Evolutionary conservation across 2,329 filamentous ascomycete genomes (phyloP).

Genomic region (Fusarium neocosmosporiellum): DNA sequence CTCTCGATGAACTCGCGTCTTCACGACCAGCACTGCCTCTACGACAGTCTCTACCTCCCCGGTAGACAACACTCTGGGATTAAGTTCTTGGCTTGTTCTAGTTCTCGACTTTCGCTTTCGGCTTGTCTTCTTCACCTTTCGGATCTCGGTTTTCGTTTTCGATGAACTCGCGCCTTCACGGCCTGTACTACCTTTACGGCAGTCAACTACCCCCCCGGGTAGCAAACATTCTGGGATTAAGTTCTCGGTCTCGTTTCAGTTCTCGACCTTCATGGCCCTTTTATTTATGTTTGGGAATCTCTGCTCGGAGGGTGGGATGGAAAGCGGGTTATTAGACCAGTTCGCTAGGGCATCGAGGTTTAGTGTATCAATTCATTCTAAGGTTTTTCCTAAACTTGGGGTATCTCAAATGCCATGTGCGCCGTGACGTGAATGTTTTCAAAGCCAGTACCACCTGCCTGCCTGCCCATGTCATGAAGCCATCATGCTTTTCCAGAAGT

Average conservation of each 20-base stretch:
- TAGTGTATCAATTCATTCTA: background rate
- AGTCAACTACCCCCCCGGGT: background rate
- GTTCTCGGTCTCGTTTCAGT: background rate
- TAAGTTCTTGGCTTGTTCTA: background rate
- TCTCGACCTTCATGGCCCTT: background rate
- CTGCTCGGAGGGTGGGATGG: background rate
- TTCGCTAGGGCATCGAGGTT: background rate
- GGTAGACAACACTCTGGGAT: background rate
- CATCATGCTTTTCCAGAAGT: background rate
- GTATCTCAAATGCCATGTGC: slow-evolving; percentile 37
- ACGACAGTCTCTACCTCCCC: background rate
- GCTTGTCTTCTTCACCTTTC: background rate
- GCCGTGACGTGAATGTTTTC: slow-evolving; percentile 12
- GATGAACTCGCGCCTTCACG: background rate
- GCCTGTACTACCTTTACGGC: background rate
- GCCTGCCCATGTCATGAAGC: background rate
- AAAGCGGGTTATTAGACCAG: background rate
- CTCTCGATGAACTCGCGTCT: background rate
- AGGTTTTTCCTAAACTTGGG: slow-evolving; percentile 15
- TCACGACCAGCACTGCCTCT: background rate
- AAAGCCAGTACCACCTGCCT: slow-evolving; percentile 1
- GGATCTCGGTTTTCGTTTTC: background rate
- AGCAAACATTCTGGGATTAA: background rate
- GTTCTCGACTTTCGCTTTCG: background rate
- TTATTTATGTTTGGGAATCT: background rate